Evolutionary conservation across 108 stramenopile species (phyloP).

Genomic region (Cyclotella kingstonii): DNA sequence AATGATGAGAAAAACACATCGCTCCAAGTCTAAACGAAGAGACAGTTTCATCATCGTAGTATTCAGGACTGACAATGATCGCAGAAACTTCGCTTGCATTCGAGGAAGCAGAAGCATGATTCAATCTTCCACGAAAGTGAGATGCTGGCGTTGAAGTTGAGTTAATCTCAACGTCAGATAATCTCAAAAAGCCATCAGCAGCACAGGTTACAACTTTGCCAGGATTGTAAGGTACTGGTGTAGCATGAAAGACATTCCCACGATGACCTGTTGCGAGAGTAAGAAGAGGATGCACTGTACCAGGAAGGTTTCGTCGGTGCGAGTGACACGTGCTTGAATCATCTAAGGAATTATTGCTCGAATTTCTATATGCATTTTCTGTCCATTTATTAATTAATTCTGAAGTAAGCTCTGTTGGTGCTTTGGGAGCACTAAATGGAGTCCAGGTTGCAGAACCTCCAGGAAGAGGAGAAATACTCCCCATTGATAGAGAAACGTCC

Average conservation of each 20-base stretch:
- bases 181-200: conserved; percentile 73
- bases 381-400: conserved; percentile 25
- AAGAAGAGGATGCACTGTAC: conserved; percentile 61
- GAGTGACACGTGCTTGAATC: background rate
- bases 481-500: conserved; percentile 79
- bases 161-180: conserved; percentile 50
- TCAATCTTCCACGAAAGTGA: conserved; percentile 14
- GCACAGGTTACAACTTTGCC: conserved; percentile 79
- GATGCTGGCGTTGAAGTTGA: conserved; percentile 16
- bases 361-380: background rate
- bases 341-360: background rate
- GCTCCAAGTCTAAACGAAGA: conserved; percentile 20
- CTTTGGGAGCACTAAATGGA: conserved; percentile 52
- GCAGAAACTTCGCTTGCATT: conserved; percentile 29
- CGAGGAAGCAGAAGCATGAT: conserved; percentile 21
- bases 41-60: conserved; percentile 29
- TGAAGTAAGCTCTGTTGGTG: conserved; percentile 19
- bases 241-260: conserved; percentile 77
- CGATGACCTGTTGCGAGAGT: conserved; percentile 70
- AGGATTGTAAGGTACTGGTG: conserved; percentile 50
- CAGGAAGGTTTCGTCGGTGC: conserved; percentile 36
- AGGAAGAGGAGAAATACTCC: conserved; percentile 53
- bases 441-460: conserved; percentile 54
- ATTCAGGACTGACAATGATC: conserved; percentile 58
- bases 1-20: conserved; percentile 82